Conservation (phyloP, 768 basidiomycete species). For the Coprinopsis marcescibilis region DNA sequence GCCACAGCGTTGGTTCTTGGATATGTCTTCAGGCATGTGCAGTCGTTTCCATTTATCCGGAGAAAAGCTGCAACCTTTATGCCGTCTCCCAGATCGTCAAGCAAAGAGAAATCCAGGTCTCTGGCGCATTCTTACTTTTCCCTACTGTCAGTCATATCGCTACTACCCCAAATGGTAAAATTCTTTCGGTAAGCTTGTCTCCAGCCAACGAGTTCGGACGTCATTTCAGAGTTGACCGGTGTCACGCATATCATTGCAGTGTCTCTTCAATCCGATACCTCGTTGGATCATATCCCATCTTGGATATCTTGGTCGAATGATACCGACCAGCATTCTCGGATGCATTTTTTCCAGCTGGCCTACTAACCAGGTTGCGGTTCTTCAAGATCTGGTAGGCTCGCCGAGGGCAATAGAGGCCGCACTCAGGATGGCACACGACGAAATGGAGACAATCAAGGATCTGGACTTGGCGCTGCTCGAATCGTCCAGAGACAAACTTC, state of each 20-base stretch:
- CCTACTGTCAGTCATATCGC: constrained; percentile 64
- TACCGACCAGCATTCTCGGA: constrained; percentile 34
- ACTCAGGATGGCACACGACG: constrained; percentile 59
- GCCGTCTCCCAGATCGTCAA: constrained; percentile 41
- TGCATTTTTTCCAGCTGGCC: constrained; percentile 50
- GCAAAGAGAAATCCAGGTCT: constrained; percentile 29
- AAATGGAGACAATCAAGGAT: constrained; percentile 56
- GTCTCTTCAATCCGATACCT: constrained; percentile 44
- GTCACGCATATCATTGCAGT: constrained; percentile 26
- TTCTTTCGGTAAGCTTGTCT: constrained; percentile 55
- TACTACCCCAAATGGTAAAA: constrained; percentile 56
- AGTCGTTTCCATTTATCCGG: background rate
- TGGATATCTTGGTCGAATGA: constrained; percentile 36
- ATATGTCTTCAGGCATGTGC: constrained; percentile 49
- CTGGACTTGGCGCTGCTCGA: constrained; percentile 44
- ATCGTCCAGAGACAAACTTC: constrained; percentile 30
- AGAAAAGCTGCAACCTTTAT: background rate
- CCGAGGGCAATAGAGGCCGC: constrained; percentile 46
- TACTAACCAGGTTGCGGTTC: constrained; percentile 33
- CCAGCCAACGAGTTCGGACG: too few relatives aligned
- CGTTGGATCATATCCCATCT: constrained; percentile 34
- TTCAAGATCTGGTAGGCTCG: constrained; percentile 46
- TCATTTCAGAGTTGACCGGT: constrained; percentile 12
- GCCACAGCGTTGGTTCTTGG: constrained; percentile 76
- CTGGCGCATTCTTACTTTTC: constrained; percentile 56